A percentile compares a stretch with the other conserved stretches of the same genome.
Evolutionary conservation across 2,329 filamentous ascomycete genomes (phyloP).

Genomic region (Ophidiomyces ophidiicola): DNA sequence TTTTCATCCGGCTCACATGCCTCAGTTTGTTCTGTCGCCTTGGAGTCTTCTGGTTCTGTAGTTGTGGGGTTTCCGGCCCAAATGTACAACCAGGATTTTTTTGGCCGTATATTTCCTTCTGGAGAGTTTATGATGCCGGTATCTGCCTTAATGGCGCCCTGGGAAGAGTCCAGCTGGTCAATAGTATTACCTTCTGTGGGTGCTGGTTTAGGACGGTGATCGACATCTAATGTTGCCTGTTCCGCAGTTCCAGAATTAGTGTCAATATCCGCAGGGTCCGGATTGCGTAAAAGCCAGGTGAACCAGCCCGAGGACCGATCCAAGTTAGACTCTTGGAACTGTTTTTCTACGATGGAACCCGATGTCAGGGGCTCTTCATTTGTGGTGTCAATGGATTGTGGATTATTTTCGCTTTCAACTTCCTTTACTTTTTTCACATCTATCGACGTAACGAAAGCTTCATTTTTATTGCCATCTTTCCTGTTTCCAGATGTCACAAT

Average conservation of each 20-base stretch:
- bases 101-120: constrained; percentile 23
- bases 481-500: constrained; percentile 14
- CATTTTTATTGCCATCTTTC: constrained; percentile 8
- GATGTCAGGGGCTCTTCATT: constrained; percentile 5
- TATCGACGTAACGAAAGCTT: neutral
- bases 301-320: constrained; percentile 14
- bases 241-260: neutral
- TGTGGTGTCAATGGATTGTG: neutral
- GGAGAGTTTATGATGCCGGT: too few species aligned
- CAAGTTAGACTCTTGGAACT: constrained; percentile 16
- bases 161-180: too few species aligned
- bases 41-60: constrained; percentile 11
- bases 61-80: constrained; percentile 25
- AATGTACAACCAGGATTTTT: constrained; percentile 36
- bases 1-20: neutral
- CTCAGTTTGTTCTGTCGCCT: constrained; percentile 15
- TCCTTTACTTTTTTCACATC: constrained; percentile 1
- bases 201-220: neutral
- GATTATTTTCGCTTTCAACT: neutral
- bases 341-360: constrained; percentile 13
- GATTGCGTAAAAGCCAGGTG: constrained; percentile 15
- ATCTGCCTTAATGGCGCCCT: too few species aligned
- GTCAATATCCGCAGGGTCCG: constrained; percentile 1
- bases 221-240: neutral
- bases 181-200: neutral